Conservation (phyloP, 202 grass and related monocot species). For the Dendrocalamus latiflorus region DNA sequence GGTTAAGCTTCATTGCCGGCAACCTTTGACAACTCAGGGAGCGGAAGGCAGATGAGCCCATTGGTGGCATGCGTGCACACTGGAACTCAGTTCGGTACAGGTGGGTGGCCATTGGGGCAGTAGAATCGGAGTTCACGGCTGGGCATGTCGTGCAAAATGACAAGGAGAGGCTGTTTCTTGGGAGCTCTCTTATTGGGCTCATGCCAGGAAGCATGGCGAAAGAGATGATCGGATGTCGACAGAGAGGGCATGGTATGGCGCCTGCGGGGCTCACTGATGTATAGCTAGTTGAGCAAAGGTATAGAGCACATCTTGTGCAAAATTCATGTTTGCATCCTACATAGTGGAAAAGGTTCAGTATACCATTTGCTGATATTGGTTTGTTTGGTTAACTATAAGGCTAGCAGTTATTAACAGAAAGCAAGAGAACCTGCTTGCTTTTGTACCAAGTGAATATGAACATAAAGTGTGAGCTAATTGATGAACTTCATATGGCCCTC, state of each 20-base stretch:
- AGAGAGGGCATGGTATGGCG: constrained; percentile 83
- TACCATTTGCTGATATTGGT: background rate
- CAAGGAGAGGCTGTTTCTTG: constrained; percentile 70
- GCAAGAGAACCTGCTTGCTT: background rate
- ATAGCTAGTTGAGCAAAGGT: constrained; percentile 83
- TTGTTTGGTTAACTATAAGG: background rate
- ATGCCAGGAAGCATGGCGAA: constrained; percentile 54
- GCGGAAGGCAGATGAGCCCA: constrained; percentile 78
- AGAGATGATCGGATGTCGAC: constrained; percentile 65
- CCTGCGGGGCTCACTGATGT: constrained; percentile 49
- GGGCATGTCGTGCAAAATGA: constrained; percentile 81
- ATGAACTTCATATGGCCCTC: background rate
- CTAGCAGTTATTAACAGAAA: background rate
- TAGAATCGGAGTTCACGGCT: constrained; percentile 58
- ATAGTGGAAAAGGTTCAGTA: background rate
- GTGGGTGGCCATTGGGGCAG: constrained; percentile 30
- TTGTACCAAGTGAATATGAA: background rate
- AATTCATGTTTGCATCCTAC: constrained; percentile 96
- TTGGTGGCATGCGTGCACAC: constrained; percentile 46
- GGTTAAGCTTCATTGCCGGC: constrained; percentile 61
- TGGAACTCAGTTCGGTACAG: constrained; percentile 59
- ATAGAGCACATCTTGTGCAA: constrained; percentile 90
- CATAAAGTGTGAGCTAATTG: constrained; percentile 6
- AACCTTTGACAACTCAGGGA: constrained; percentile 82
- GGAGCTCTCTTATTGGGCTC: constrained; percentile 57